A percentile compares a stretch with the other conserved stretches of the same genome.
Evolutionary conservation across 163 green algal species (phyloP).

Genomic region (Scenedesmus sp.): DNA sequence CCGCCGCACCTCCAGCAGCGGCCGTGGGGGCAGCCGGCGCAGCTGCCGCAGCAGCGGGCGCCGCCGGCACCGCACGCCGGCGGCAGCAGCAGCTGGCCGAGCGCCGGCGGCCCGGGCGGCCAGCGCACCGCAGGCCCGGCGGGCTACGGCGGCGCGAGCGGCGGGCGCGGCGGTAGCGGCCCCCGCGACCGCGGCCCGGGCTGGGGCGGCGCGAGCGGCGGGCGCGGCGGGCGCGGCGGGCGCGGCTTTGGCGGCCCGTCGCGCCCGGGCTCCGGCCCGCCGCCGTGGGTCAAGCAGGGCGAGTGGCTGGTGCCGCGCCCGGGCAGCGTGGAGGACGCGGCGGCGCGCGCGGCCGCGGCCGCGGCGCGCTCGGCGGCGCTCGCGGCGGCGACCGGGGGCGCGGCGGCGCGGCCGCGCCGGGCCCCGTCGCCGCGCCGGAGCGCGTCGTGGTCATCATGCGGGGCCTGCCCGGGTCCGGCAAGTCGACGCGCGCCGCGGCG

Average conservation of each 20-base stretch:
- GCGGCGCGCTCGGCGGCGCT: neutral
- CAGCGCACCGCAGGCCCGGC: too few species aligned
- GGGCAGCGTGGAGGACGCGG: neutral
- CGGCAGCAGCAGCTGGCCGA: neutral
- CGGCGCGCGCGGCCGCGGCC: neutral
- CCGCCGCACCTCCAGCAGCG: neutral
- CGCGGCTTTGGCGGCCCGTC: neutral
- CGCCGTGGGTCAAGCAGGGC: conserved; percentile 21
- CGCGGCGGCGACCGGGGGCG: neutral
- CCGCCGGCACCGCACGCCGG: neutral
- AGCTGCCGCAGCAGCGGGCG: conserved; percentile 1
- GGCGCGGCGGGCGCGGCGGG: neutral
- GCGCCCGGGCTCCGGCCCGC: neutral
- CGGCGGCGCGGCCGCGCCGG: neutral
- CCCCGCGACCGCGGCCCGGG: neutral
- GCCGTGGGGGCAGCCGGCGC: neutral
- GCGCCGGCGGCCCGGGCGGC: too few species aligned
- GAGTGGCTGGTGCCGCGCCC: conserved; percentile 22
- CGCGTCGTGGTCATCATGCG: conserved; percentile 39
- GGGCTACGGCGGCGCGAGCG: neutral
- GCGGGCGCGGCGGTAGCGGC: neutral
- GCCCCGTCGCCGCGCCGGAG: conserved; percentile 9
- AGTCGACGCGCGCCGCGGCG: conserved; percentile 37
- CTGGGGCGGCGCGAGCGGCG: neutral
- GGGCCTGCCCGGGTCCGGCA: conserved; percentile 38